These are phyloP conservation scores for Venturiaceae sp. DNA, from an alignment of 2,329 filamentous ascomycete genomes.

Conservation along the genomic window DNA sequence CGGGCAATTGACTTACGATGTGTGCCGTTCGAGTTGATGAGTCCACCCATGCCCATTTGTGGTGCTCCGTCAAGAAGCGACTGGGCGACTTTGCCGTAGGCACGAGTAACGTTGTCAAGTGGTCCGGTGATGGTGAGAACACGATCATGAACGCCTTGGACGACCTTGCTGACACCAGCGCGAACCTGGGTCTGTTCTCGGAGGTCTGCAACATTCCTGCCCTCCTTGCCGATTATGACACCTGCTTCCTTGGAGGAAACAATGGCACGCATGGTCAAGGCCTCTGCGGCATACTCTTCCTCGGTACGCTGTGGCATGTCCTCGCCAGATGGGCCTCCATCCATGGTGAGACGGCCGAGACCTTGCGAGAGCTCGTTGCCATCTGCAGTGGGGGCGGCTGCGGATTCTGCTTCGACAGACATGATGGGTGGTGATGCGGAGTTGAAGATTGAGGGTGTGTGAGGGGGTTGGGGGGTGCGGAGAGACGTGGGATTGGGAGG, in stretches of 20 bases:
- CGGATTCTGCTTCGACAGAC: conserved; percentile 1
- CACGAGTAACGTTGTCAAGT: conserved; percentile 79
- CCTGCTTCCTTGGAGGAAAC: conserved; percentile 98
- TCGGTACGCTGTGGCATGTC: conserved; percentile 83
- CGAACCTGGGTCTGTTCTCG: conserved; percentile 97
- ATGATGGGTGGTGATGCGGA: not conserved
- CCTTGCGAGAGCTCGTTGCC: not conserved
- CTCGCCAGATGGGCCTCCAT: conserved; percentile 41
- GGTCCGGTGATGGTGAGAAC: conserved; percentile 91
- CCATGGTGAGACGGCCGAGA: conserved; percentile 1
- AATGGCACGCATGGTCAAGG: conserved; percentile 91
- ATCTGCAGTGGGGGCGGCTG: conserved; percentile 1
- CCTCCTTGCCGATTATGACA: conserved; percentile 97
- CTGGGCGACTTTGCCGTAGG: conserved; percentile 87
- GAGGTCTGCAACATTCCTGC: conserved; percentile 95
- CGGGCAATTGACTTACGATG: conserved; percentile 61
- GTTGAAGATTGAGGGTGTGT: not conserved
- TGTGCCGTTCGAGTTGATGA: conserved; percentile 78
- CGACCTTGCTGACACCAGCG: conserved; percentile 97
- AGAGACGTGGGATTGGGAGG: not conserved
- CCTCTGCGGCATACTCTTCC: conserved; percentile 88
- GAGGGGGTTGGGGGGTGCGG: not conserved
- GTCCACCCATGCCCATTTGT: conserved; percentile 90
- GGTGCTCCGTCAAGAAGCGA: conserved; percentile 88
- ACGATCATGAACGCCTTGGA: conserved; percentile 92